Percentiles rank a stretch among this genome's conserved stretches.
Evolutionary conservation across 805 yeast genomes (phyloP).

Genomic region (Ogataea nitratoaversa): DNA sequence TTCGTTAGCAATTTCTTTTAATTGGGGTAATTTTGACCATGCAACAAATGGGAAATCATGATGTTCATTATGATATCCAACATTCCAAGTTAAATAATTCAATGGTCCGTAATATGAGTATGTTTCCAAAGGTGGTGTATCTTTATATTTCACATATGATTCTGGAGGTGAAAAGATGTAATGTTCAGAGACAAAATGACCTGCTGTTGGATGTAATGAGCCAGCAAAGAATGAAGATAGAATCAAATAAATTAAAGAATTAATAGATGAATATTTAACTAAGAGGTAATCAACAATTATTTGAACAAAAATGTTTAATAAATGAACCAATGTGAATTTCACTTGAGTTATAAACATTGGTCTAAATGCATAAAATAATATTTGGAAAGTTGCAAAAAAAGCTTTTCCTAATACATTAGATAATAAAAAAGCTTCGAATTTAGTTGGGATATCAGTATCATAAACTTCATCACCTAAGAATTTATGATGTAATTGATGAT

Average conservation of each 20-base stretch:
- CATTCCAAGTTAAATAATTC: constrained; percentile 82
- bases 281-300: constrained; percentile 53
- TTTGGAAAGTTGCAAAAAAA: constrained; percentile 85
- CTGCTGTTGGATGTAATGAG: constrained; percentile 89
- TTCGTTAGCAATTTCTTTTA: constrained; percentile 67
- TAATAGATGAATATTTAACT: constrained; percentile 58
- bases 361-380: constrained; percentile 82
- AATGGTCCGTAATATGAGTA: constrained; percentile 83
- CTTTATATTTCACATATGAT: constrained; percentile 25
- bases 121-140: constrained; percentile 68
- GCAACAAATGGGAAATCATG: constrained; percentile 94
- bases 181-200: constrained; percentile 95
- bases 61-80: constrained; percentile 91
- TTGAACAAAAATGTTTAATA: constrained; percentile 63
- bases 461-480: constrained; percentile 77
- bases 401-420: constrained; percentile 82
- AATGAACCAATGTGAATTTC: constrained; percentile 70
- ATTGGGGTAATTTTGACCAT: constrained; percentile 72
- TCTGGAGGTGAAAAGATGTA: constrained; percentile 62
- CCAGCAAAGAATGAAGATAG: constrained; percentile 85
- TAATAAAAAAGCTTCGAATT: constrained; percentile 66
- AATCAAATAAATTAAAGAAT: constrained; percentile 61
- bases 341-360: constrained; percentile 83
- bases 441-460: constrained; percentile 88
- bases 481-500: constrained; percentile 89